Conservation (phyloP, 2,329 filamentous ascomycete species). For the Metarhizium brunneum region DNA sequence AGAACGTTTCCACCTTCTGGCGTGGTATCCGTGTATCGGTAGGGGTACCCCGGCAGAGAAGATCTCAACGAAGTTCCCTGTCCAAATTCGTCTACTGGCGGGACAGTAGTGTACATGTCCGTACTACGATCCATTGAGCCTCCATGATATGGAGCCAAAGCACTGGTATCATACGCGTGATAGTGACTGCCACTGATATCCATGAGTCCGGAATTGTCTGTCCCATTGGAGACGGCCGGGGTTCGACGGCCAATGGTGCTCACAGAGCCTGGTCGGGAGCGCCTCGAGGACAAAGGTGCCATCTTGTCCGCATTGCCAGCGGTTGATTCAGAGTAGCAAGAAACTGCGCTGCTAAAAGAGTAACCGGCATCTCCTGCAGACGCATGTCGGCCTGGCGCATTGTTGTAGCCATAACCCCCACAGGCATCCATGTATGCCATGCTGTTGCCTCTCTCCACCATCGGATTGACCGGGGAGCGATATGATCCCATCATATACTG, state of each 20-base stretch:
- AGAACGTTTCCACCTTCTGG: background rate
- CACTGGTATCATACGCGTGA: background rate
- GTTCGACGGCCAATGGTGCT: background rate
- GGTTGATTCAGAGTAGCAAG: background rate
- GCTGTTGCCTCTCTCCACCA: slow-evolving; percentile 9
- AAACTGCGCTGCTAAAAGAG: slow-evolving; percentile 7
- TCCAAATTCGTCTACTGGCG: slow-evolving; percentile 6
- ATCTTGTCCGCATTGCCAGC: background rate
- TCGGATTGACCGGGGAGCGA: slow-evolving; percentile 13
- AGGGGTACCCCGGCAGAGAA: slow-evolving; percentile 16
- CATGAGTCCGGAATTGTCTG: background rate
- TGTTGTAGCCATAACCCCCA: slow-evolving; percentile 16
- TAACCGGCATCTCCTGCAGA: slow-evolving; percentile 8
- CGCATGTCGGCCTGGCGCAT: background rate
- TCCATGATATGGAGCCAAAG: background rate
- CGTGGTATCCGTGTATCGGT: slow-evolving; percentile 21
- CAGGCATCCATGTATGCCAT: slow-evolving; percentile 19
- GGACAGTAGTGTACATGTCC: slow-evolving; percentile 10
- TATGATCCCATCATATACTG: slow-evolving; percentile 17
- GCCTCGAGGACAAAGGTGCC: background rate
- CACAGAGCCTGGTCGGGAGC: background rate
- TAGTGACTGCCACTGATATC: background rate
- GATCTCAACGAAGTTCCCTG: slow-evolving; percentile 10
- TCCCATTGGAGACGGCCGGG: background rate
- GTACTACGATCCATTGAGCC: background rate